Base-by-base conservation (phyloP, 331 rosid genomes). In the Pyracantha coccinea region DNA sequence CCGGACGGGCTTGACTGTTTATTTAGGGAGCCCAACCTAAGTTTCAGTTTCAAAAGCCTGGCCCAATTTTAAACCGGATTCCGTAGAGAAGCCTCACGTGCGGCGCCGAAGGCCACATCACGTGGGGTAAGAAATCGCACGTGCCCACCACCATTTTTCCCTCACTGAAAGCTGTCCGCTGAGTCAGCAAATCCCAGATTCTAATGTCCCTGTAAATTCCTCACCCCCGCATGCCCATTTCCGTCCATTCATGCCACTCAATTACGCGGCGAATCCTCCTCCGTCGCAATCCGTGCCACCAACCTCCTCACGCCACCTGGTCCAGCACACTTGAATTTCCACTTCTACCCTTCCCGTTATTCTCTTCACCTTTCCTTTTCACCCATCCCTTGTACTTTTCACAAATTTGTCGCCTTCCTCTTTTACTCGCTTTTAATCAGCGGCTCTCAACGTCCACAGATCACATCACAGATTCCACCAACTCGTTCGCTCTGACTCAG, bases 341-440 rank as follows among this genome's bases (percentile, higher is more conserved):
- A 3, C 0, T 17, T 68, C 7, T 85, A 28, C 86, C 88, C 88
- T 70, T 16, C 0, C 3, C 5, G 7, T 0, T 29, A 35, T 67
- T 47, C 44, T n/a, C 35, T 35, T 0, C 10, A n/a, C 69, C 8
- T 54, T 70, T 53, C 24, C 2, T 38, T 41, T 41, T 41, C 9
- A 2, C 20, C 55, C 69, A 4, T 4, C 10, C 81, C 83, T 82
- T 76, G 82, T 73, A 33, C 38, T 45, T 19, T 21, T 72, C 84
- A 80, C 54, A 15, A 15, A 24, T 78, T 67, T 84, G 90, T 87
- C 90, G 57, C 63, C 74, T 81, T 73, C 67, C 5, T n/a, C 38
- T 12, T 13, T 73, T 7, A 14, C 32, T 9, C 27, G 23, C 65
- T 28, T 68, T 74, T 75, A 74, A 50, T 67, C 75, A 61, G 28